Evolutionary conservation across 306 rosid species (phyloP).

Genomic region (Castanea mollissima): DNA sequence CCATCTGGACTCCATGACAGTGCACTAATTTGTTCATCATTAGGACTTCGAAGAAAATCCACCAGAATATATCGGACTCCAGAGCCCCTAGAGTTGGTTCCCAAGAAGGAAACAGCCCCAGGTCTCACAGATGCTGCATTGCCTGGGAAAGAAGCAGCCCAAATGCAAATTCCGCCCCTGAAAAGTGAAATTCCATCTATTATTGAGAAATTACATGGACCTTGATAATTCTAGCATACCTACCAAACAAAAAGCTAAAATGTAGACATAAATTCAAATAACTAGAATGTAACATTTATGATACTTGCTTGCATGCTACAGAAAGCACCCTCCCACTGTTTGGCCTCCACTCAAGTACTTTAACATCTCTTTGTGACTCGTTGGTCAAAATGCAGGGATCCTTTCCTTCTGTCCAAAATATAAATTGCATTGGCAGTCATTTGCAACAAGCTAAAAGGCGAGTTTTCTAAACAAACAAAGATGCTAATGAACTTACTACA

Average conservation of each 20-base stretch:
- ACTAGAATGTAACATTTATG: slow-evolving; percentile 21
- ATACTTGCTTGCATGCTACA: slow-evolving; percentile 86
- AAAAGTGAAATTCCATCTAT: slow-evolving; percentile 18
- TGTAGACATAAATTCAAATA: slow-evolving; percentile 1
- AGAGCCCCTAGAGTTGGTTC: slow-evolving; percentile 80
- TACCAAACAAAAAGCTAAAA: background rate
- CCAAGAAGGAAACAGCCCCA: slow-evolving; percentile 67
- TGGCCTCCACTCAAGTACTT: slow-evolving; percentile 91
- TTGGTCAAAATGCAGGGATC: slow-evolving; percentile 68
- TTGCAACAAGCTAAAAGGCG: background rate
- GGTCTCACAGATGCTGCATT: slow-evolving; percentile 81
- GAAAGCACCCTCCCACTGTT: slow-evolving; percentile 76
- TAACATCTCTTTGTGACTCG: slow-evolving; percentile 71
- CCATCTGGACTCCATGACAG: slow-evolving; percentile 97
- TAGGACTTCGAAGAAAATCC: slow-evolving; percentile 71
- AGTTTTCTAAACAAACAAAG: background rate
- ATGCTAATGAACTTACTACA: background rate
- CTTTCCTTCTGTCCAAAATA: slow-evolving; percentile 66
- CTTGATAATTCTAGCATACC: background rate
- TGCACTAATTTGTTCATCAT: slow-evolving; percentile 76
- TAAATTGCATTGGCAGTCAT: slow-evolving; percentile 11
- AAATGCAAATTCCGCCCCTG: slow-evolving; percentile 79
- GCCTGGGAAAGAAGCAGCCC: slow-evolving; percentile 96
- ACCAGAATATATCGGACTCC: slow-evolving; percentile 75
- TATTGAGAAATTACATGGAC: slow-evolving; percentile 15